These are phyloP conservation scores for Gastrolobium bilobum DNA, from an alignment of 306 rosid species.

Conservation along the genomic window DNA sequence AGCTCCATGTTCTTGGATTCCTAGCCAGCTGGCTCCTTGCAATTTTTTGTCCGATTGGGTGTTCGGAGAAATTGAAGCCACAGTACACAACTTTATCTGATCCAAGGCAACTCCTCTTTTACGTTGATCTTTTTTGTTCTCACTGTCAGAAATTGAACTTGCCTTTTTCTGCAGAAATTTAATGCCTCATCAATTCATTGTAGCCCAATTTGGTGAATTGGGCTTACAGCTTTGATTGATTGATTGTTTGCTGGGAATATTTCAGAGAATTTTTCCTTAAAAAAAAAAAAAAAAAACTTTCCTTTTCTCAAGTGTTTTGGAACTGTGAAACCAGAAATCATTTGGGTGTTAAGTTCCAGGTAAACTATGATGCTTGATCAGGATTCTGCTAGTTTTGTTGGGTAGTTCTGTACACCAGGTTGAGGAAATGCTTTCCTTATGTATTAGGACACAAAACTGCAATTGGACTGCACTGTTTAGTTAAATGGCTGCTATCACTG, in stretches of 20 bases:
- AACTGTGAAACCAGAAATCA: constrained; percentile 23
- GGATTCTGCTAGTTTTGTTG: constrained; percentile 39
- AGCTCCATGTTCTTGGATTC: constrained; percentile 46
- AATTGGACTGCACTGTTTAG: constrained; percentile 38
- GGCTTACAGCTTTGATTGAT: constrained; percentile 24
- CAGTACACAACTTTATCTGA: constrained; percentile 1
- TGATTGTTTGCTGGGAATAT: constrained; percentile 19
- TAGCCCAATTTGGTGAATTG: constrained; percentile 53
- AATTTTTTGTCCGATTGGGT: constrained; percentile 40
- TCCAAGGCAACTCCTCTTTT: constrained; percentile 29
- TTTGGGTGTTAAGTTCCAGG: constrained; percentile 37
- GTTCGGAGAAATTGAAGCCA: constrained; percentile 46
- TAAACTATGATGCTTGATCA: constrained; percentile 38
- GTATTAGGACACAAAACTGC: constrained; percentile 40
- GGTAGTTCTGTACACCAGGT: constrained; percentile 14
- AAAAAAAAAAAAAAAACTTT: background rate
- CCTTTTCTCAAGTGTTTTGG: constrained; percentile 29
- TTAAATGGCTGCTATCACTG: constrained; percentile 59
- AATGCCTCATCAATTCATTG: constrained; percentile 12
- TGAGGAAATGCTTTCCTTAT: constrained; percentile 51
- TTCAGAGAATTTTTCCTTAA: background rate
- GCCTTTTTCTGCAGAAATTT: constrained; percentile 37
- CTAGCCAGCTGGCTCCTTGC: constrained; percentile 43
- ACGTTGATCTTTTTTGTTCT: constrained; percentile 30
- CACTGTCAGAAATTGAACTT: constrained; percentile 37